Evolutionary conservation across 768 basidiomycete species (phyloP).

Genomic region (Mycena olivaceomarginata): DNA sequence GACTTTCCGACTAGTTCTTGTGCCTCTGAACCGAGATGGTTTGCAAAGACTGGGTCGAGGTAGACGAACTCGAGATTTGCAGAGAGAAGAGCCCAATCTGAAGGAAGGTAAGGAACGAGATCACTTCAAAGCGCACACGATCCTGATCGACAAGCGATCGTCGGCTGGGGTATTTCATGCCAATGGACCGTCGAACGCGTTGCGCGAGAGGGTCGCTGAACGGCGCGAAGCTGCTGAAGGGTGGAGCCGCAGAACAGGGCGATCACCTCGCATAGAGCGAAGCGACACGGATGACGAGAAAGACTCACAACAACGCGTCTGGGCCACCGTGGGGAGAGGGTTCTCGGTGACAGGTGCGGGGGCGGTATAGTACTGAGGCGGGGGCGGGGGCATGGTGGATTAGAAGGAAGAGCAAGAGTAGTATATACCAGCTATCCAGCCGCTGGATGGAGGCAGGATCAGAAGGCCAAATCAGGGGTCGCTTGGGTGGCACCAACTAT

Average conservation of each 20-base stretch:
- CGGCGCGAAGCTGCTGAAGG: neutral
- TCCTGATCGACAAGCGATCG: conserved; percentile 63
- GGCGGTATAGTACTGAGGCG: conserved; percentile 49
- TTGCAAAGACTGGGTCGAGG: conserved; percentile 86
- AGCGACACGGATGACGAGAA: conserved; percentile 40
- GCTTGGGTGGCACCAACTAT: neutral
- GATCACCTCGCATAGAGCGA: conserved; percentile 52
- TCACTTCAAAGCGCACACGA: conserved; percentile 46
- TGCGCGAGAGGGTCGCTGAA: neutral
- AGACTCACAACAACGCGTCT: conserved; percentile 86
- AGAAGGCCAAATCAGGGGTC: conserved; percentile 28
- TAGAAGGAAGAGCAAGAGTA: conserved; percentile 14
- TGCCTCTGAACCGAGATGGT: conserved; percentile 84
- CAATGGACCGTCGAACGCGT: neutral
- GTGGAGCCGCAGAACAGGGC: conserved; percentile 45
- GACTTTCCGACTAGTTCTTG: conserved; percentile 81
- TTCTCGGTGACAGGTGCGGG: conserved; percentile 57
- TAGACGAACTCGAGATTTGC: conserved; percentile 87
- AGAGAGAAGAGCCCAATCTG: conserved; percentile 91
- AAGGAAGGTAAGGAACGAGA: conserved; percentile 44
- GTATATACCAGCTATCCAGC: conserved; percentile 20
- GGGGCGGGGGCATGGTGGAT: conserved; percentile 41
- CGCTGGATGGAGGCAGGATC: conserved; percentile 19
- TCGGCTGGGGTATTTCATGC: conserved; percentile 7
- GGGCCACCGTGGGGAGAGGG: conserved; percentile 74